Evolutionary conservation across 1,139 yeast species (phyloP).

Genomic region (Pichia sp.): DNA sequence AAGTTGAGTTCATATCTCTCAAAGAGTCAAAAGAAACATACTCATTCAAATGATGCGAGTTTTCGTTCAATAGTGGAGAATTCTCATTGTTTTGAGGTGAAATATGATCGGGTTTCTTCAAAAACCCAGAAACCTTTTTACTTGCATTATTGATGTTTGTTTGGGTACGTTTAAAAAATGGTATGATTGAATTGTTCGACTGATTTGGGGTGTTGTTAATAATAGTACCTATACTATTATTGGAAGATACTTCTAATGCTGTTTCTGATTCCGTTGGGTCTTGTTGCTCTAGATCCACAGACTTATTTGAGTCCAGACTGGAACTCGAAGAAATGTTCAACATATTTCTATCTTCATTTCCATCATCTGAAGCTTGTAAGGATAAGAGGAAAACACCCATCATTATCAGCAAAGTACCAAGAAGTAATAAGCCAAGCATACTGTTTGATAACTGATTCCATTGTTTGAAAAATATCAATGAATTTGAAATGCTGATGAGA

Average conservation of each 20-base stretch:
- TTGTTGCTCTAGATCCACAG: background rate
- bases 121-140: slow-evolving; percentile 20
- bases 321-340: background rate
- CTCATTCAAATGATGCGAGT: slow-evolving; percentile 15
- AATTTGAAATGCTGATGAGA: slow-evolving; percentile 64
- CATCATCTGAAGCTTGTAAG: slow-evolving; percentile 23
- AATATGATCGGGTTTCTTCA: slow-evolving; percentile 8
- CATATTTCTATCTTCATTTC: background rate
- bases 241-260: background rate
- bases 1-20: slow-evolving; percentile 16
- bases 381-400: slow-evolving; percentile 49
- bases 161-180: slow-evolving; percentile 17
- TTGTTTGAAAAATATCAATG: slow-evolving; percentile 55
- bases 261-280: background rate
- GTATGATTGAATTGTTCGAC: slow-evolving; percentile 13
- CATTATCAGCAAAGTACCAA: slow-evolving; percentile 44
- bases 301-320: background rate
- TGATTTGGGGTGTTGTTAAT: background rate
- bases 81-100: background rate
- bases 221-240: slow-evolving; percentile 5
- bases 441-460: slow-evolving; percentile 30
- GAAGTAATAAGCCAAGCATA: slow-evolving; percentile 36
- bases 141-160: slow-evolving; percentile 19
- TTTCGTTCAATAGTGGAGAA: background rate
- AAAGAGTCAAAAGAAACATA: slow-evolving; percentile 33